Conservation (phyloP, 768 basidiomycete species). For the Arthromyces matolae region DNA sequence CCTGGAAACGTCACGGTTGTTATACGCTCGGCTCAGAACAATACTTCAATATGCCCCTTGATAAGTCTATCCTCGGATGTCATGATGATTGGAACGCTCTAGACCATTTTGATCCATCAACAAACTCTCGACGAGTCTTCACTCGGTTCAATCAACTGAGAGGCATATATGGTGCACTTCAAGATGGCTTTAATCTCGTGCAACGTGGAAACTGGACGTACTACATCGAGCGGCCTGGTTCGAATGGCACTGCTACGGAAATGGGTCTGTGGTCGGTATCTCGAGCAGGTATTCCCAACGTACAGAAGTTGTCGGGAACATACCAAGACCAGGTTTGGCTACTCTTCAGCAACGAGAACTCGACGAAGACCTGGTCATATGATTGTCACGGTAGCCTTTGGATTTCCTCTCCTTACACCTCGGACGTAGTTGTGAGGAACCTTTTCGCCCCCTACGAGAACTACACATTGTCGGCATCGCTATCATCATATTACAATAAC, state of each 20-base stretch:
- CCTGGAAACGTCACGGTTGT: constrained; percentile 94
- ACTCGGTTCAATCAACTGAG: constrained; percentile 73
- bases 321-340: constrained; percentile 75
- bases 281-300: constrained; percentile 52
- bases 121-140: constrained; percentile 70
- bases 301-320: constrained; percentile 61
- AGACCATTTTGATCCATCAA: constrained; percentile 92
- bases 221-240: constrained; percentile 76
- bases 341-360: constrained; percentile 83
- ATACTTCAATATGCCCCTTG: constrained; percentile 91
- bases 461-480: constrained; percentile 66
- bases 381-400: constrained; percentile 56
- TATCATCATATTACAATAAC: constrained; percentile 58
- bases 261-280: constrained; percentile 86
- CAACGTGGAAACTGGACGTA: constrained; percentile 85
- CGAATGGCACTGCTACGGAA: constrained; percentile 75
- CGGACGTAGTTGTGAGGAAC: constrained; percentile 63
- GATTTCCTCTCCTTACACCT: constrained; percentile 77
- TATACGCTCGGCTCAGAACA: constrained; percentile 87
- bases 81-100: constrained; percentile 88
- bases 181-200: constrained; percentile 85
- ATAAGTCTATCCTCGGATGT: constrained; percentile 76
- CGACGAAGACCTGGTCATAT: constrained; percentile 58
- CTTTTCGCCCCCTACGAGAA: constrained; percentile 80
- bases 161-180: constrained; percentile 62